A percentile compares a stretch with the other conserved stretches of the same genome.
Evolutionary conservation across 495 filamentous ascomycete genomes (phyloP).

Genomic region (Podospora comata): DNA sequence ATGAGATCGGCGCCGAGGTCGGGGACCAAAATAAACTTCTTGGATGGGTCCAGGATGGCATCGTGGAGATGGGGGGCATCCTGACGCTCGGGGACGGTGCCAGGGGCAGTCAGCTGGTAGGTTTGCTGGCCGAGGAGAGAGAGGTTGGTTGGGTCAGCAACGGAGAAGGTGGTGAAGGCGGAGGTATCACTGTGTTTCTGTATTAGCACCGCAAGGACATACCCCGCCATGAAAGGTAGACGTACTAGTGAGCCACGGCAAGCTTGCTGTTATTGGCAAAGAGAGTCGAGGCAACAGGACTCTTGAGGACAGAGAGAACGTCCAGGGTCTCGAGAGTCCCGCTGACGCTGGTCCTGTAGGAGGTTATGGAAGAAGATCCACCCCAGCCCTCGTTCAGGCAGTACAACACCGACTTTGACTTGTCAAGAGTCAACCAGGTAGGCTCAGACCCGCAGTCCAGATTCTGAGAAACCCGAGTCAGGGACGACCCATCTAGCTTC

Average conservation of each 20-base stretch:
- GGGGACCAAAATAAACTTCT: constrained; percentile 60
- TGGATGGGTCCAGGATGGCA: constrained; percentile 64
- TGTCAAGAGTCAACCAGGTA: constrained; percentile 55
- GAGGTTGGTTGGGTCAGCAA: constrained; percentile 31
- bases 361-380: constrained; percentile 39
- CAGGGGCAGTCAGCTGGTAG: constrained; percentile 48
- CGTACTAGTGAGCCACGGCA: constrained; percentile 51
- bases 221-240: constrained; percentile 26
- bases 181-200: constrained; percentile 22
- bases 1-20: constrained; percentile 69
- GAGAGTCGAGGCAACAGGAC: constrained; percentile 32
- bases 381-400: constrained; percentile 55
- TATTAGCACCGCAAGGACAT: constrained; percentile 5
- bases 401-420: constrained; percentile 50
- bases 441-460: constrained; percentile 54
- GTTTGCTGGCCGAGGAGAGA: constrained; percentile 46
- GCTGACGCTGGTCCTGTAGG: constrained; percentile 36
- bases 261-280: constrained; percentile 42
- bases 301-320: constrained; percentile 39
- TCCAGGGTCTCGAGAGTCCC: constrained; percentile 43
- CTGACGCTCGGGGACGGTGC: constrained; percentile 55
- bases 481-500: constrained; percentile 36
- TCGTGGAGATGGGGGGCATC: constrained; percentile 68
- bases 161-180: constrained; percentile 20
- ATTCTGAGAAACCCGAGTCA: constrained; percentile 39